Conservation (phyloP, 352 stramenopile genomes). For the Lagenidium giganteum region DNA sequence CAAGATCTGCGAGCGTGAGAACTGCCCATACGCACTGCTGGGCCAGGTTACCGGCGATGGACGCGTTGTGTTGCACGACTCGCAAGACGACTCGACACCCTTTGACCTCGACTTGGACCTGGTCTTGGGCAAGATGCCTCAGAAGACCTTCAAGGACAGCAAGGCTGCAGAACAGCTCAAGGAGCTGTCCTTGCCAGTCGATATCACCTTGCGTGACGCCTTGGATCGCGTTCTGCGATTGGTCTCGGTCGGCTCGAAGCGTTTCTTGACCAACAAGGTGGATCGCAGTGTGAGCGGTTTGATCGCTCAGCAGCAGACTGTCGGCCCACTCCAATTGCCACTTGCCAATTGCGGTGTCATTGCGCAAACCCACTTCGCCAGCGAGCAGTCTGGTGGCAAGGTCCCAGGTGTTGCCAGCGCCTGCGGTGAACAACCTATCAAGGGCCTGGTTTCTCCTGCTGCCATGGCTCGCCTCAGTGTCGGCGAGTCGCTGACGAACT, state of each 20-base stretch:
- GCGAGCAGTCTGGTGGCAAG: slow-evolving; percentile 48
- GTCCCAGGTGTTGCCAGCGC: slow-evolving; percentile 94
- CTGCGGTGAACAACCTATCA: slow-evolving; percentile 97
- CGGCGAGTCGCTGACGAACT: slow-evolving; percentile 97
- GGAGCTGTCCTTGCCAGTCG: slow-evolving; percentile 78
- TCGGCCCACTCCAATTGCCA: slow-evolving; percentile 96
- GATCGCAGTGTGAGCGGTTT: slow-evolving; percentile 98
- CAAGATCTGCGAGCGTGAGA: slow-evolving; percentile 95
- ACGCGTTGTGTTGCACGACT: slow-evolving; percentile 96
- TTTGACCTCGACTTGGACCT: slow-evolving; percentile 97
- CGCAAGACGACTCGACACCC: slow-evolving; percentile 90
- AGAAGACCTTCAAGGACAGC: slow-evolving; percentile 97
- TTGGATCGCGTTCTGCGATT: slow-evolving; percentile 95
- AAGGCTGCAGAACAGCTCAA: slow-evolving; percentile 49
- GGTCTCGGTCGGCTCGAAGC: slow-evolving; percentile 97
- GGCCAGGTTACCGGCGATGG: slow-evolving; percentile 95
- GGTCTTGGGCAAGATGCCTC: slow-evolving; percentile 98
- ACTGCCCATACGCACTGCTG: slow-evolving; percentile 95
- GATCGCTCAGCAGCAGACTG: slow-evolving; percentile 98
- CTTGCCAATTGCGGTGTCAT: slow-evolving; percentile 97
- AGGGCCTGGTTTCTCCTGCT: slow-evolving; percentile 92
- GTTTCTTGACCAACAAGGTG: slow-evolving; percentile 96
- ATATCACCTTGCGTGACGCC: slow-evolving; percentile 85
- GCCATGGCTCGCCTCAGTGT: slow-evolving; percentile 97
- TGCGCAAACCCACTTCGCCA: slow-evolving; percentile 94